Evolutionary conservation across 352 stramenopile genomes (phyloP).

Genomic region (Discostella stelligera): DNA sequence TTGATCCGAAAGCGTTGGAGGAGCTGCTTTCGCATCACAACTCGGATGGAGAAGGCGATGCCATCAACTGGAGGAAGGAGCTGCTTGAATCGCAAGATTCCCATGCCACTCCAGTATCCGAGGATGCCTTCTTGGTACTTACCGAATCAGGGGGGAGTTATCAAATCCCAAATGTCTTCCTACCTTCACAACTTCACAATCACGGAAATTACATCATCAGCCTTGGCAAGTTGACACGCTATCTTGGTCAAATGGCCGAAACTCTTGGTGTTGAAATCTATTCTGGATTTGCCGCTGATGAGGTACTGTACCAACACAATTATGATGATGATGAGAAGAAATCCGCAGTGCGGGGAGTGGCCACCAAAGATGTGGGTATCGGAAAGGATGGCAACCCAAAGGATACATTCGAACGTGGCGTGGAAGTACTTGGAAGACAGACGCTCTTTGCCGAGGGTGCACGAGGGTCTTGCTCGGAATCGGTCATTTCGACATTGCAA

Average conservation of each 20-base stretch:
- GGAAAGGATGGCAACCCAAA: slow-evolving; percentile 94
- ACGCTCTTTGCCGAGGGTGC: slow-evolving; percentile 98
- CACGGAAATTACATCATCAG: slow-evolving; percentile 98
- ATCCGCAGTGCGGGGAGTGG: slow-evolving; percentile 88
- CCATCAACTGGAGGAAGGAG: slow-evolving; percentile 79
- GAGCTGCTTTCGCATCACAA: slow-evolving; percentile 96
- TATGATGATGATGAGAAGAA: slow-evolving; percentile 29
- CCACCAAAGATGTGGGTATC: slow-evolving; percentile 97
- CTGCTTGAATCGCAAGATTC: slow-evolving; percentile 61
- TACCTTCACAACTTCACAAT: slow-evolving; percentile 96
- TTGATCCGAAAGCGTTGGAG: slow-evolving; percentile 94
- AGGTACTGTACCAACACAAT: slow-evolving; percentile 84
- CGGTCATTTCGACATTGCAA: slow-evolving; percentile 95
- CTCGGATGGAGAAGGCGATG: slow-evolving; percentile 80
- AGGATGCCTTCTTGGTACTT: slow-evolving; percentile 93
- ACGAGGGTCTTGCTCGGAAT: slow-evolving; percentile 94
- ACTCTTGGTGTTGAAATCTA: slow-evolving; percentile 99
- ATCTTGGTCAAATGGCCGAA: slow-evolving; percentile 94
- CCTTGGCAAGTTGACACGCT: slow-evolving; percentile 94
- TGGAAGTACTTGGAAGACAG: slow-evolving; percentile 94
- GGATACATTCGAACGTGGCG: slow-evolving; percentile 95
- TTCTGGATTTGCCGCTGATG: slow-evolving; percentile 94
- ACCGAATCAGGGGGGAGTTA: slow-evolving; percentile 85
- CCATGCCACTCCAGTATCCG: slow-evolving; percentile 88
- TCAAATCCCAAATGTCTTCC: slow-evolving; percentile 89